phyloP scores from a whole-genome alignment of 2,329 filamentous ascomycete genomes.

The Pseudogymnoascus sp. region DNA sequence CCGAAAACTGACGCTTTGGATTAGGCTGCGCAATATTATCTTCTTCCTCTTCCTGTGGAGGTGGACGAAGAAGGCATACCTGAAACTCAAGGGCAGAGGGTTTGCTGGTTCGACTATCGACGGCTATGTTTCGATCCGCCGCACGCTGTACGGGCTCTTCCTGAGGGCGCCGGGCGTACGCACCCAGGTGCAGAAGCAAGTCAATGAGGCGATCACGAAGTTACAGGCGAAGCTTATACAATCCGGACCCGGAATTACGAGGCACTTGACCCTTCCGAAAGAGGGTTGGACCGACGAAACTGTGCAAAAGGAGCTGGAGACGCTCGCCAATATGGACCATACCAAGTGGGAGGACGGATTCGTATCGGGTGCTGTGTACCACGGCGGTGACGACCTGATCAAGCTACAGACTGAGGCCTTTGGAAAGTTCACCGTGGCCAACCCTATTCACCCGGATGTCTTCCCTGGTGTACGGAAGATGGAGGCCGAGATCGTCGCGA shows the following conservation, averaged over 20 bases:
- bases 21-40: constrained; percentile 73
- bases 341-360: constrained; percentile 94
- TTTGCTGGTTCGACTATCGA: constrained; percentile 69
- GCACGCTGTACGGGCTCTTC: constrained; percentile 76
- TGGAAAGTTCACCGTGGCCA: constrained; percentile 87
- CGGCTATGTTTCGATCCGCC: constrained; percentile 62
- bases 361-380: constrained; percentile 92
- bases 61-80: constrained; percentile 69
- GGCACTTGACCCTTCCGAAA: constrained; percentile 69
- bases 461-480: constrained; percentile 98
- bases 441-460: constrained; percentile 95
- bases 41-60: constrained; percentile 84
- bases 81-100: constrained; percentile 84
- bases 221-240: constrained; percentile 78
- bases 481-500: constrained; percentile 95
- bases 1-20: neutral
- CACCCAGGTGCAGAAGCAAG: constrained; percentile 74
- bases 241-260: constrained; percentile 58
- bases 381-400: constrained; percentile 75
- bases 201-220: constrained; percentile 70
- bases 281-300: constrained; percentile 75
- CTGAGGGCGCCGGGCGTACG: constrained; percentile 80
- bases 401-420: constrained; percentile 88
- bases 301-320: constrained; percentile 69
- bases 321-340: constrained; percentile 79